These are phyloP conservation scores for Mrakia blollopis DNA, from an alignment of 768 basidiomycete genomes.

Conservation along the genomic window DNA sequence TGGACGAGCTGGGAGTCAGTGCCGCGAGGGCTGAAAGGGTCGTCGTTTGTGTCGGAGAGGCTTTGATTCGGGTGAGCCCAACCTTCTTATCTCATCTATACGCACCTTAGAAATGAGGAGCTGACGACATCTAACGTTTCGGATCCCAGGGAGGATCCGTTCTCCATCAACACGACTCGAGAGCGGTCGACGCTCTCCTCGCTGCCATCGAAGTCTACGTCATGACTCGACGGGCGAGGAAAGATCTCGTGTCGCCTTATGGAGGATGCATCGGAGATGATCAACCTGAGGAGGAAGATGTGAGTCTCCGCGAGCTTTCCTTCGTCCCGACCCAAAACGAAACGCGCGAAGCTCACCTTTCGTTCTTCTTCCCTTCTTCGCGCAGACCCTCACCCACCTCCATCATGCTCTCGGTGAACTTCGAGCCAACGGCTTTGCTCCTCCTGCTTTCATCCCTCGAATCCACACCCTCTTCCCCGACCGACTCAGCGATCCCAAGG, in stretches of 20 bases:
- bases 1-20: constrained; percentile 85
- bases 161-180: constrained; percentile 58
- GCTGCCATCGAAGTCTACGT: constrained; percentile 62
- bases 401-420: constrained; percentile 60
- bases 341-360: not conserved
- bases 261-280: constrained; percentile 14
- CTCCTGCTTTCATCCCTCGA: constrained; percentile 51
- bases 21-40: constrained; percentile 41
- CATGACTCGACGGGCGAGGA: constrained; percentile 55
- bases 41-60: constrained; percentile 41
- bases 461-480: constrained; percentile 45
- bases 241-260: constrained; percentile 26
- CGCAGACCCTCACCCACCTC: constrained; percentile 69
- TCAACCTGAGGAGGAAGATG: constrained; percentile 22
- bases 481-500: constrained; percentile 41
- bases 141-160: constrained; percentile 59
- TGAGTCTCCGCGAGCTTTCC: constrained; percentile 6
- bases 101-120: not conserved
- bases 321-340: not conserved
- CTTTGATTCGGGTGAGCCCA: constrained; percentile 36
- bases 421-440: constrained; percentile 57
- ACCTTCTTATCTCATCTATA: not conserved
- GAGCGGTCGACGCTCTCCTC: constrained; percentile 65
- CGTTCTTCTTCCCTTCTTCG: not conserved
- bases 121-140: no score